Conservation (phyloP, 2,329 filamentous ascomycete species). For the Penicillium vulpinum region DNA sequence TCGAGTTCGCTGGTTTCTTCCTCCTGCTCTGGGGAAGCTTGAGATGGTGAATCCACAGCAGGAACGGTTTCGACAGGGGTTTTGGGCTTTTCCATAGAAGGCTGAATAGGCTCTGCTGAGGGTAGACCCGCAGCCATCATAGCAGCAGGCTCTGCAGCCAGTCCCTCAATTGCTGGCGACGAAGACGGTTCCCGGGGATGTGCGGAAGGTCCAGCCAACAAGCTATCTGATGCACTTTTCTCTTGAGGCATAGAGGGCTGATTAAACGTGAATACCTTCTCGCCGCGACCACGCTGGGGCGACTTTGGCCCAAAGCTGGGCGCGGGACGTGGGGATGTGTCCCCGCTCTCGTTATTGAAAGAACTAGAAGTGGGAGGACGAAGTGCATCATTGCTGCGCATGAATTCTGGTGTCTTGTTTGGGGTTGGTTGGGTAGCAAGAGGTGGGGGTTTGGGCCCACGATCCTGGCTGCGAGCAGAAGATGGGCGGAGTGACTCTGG, state of each 20-base stretch:
- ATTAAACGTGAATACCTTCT: constrained; percentile 30
- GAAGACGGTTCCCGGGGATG: constrained; percentile 19
- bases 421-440: constrained; percentile 7
- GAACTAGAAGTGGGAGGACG: constrained; percentile 34
- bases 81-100: constrained; percentile 13
- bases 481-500: constrained; percentile 27
- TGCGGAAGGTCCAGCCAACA: constrained; percentile 24
- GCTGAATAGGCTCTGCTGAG: constrained; percentile 2
- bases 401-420: constrained; percentile 18
- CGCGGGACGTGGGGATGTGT: constrained; percentile 21
- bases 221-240: constrained; percentile 1
- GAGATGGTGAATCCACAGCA: constrained; percentile 10
- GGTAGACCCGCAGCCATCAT: constrained; percentile 13
- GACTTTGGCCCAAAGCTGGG: constrained; percentile 32
- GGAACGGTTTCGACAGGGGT: constrained; percentile 4
- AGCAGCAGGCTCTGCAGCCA: constrained; percentile 17
- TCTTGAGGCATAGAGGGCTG: constrained; percentile 14
- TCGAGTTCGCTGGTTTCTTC: constrained; percentile 55
- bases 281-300: constrained; percentile 30
- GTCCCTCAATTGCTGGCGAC: constrained; percentile 12
- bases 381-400: constrained; percentile 29
- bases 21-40: constrained; percentile 23
- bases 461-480: constrained; percentile 31
- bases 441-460: constrained; percentile 10
- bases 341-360: constrained; percentile 23